These are phyloP conservation scores for Aphanocladium album DNA, from an alignment of 2,329 filamentous ascomycete species.

Conservation along the genomic window DNA sequence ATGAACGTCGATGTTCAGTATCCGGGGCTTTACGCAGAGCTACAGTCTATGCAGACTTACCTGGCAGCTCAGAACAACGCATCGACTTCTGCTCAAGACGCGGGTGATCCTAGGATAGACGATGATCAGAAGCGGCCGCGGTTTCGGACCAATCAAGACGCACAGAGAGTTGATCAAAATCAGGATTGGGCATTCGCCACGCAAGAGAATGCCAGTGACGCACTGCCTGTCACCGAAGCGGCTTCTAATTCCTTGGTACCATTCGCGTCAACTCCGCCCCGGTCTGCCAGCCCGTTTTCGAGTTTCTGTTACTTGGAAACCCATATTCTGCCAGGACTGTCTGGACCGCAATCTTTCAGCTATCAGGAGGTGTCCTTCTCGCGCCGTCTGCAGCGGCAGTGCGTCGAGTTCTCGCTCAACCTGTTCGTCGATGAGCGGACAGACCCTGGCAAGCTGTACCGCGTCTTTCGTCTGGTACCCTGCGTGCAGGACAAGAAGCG, in stretches of 20 bases:
- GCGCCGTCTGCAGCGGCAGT: background rate
- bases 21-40: background rate
- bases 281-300: background rate
- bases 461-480: background rate
- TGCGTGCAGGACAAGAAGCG: constrained; percentile 1
- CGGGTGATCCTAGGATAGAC: too few relatives aligned
- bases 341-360: background rate
- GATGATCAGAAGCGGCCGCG: too few relatives aligned
- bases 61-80: background rate
- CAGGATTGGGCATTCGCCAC: too few relatives aligned
- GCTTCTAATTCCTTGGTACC: background rate
- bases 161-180: too few relatives aligned
- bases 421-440: background rate
- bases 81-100: background rate
- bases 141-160: too few relatives aligned
- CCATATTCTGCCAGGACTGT: background rate
- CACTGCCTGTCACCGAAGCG: background rate
- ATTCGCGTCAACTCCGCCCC: background rate
- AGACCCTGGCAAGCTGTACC: background rate
- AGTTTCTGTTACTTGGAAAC: background rate
- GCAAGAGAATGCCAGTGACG: background rate
- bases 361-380: background rate
- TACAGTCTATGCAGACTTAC: background rate
- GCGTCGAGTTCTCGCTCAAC: background rate
- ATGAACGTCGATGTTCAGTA: background rate